Base-by-base conservation (phyloP, 2,329 filamentous ascomycete genomes). In the Calonectria ilicicola region DNA sequence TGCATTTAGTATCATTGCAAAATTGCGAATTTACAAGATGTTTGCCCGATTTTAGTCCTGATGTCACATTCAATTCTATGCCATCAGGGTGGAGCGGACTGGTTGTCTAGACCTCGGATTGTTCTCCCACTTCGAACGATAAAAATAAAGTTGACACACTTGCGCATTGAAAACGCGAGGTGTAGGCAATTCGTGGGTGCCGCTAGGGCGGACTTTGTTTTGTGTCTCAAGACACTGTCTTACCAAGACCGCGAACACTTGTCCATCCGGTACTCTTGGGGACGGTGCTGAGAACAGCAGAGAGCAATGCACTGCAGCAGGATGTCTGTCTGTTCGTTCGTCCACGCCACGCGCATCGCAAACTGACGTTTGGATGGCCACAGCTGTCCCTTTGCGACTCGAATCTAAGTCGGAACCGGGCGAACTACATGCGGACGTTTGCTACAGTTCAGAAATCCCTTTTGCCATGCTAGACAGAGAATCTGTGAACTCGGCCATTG, bases 31-130 rank as follows among this genome's bases (percentile, higher is more conserved):
- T 62, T 53, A 27, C 72, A 26, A 35, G 10, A 75, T 74, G 78
- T 92, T 80, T 88, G 89, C 89, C 89, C 88, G 86, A 86, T 87
- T 87, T 87, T 91, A 92, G 90, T 92, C 90, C 90, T 86, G 87
- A 86, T 87, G 84, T 84, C 89, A 88, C 88, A 91, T 86, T 83
- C 65, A 71, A 76, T 72, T 89, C 87, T 85, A 88, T 89, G 86
- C 84, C 86, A 88, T 85, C 89, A 90, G 90, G 90, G 90, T 91
- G 90, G 90, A 92, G 87, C 85, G 88, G 89, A 90, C 89, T 81
- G 90, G 90, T 89, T 91, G 90, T 92, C 90, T 91, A 91, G 90
- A 89, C 90, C 90, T 83, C 87, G 83, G 85, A 81, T 91, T 88
- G 79, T 87, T 91, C 89, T 91, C 88, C 90, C 90, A 91, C 89